Base-by-base conservation (phyloP, 2,329 filamentous ascomycete genomes). In the Sporothrix phasma region DNA sequence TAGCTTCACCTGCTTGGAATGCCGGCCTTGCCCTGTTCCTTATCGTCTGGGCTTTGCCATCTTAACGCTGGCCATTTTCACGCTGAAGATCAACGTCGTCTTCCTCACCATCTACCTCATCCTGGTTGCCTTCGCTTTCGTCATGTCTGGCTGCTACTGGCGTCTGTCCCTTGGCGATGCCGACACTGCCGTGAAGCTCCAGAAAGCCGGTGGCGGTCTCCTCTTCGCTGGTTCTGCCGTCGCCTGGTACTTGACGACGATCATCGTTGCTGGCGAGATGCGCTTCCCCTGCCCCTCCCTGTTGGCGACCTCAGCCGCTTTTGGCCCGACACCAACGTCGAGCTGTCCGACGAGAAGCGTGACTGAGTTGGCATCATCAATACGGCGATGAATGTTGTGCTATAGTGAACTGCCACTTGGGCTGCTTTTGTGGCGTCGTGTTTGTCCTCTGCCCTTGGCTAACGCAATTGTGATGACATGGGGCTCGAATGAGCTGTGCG, bases 211-310 rank as follows among this genome's bases (percentile, higher is more conserved):
- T 3, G 76, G 74, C 3, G 76, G 74, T 2, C 65, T 77, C 8
- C 68, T 78, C 26, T 82, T 83, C 64, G 71, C 80, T 0, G 77
- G 80, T 1, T 79, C 75, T 0, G 24, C 76, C 0, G 67, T 82
- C 4, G 80, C 80, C 1, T 83, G 79, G 77, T 82, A 82, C 66
- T 80, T 81, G 72, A 77, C 78, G 10, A 76, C 81, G 58, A 79
- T 81, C 5, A 81, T 82, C 64, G 81, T 82, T 77, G 76, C 77
- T 1, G 78, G 76, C 3, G 80, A 83, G 72, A 81, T 82, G 78
- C 74, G 79, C 3, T 76, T 81, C 62, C 76, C 76, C 0, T 81
- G 43, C 77, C 73, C 31, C 73, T 81, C 2, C 80, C 80, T 0
- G 78, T 83, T 1, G 79, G 79, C 4, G 80, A 82, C 67, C 72